Percentiles rank a stretch among this genome's conserved stretches.
These are phyloP conservation scores for Yamadazyma ubonensis DNA, from an alignment of 805 yeast species.

Conservation along the genomic window DNA sequence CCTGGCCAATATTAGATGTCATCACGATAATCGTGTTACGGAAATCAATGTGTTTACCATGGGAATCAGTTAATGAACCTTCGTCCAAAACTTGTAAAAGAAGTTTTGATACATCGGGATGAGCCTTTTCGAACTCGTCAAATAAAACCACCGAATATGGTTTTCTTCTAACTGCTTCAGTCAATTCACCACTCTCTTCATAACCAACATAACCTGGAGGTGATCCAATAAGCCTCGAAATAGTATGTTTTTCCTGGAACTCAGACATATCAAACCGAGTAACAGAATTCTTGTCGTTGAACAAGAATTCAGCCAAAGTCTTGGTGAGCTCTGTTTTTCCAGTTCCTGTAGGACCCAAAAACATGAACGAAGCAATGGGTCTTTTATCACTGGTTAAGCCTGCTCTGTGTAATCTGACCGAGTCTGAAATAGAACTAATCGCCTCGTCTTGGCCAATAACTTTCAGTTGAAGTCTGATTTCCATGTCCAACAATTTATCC, in stretches of 20 bases:
- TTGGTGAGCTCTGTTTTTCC: constrained; percentile 97
- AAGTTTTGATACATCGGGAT: constrained; percentile 89
- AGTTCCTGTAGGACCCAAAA: constrained; percentile 97
- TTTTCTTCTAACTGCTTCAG: constrained; percentile 93
- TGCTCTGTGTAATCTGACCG: constrained; percentile 94
- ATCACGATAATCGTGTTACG: constrained; percentile 91
- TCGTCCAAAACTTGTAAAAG: constrained; percentile 91
- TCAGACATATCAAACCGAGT: constrained; percentile 97
- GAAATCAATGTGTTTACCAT: constrained; percentile 92
- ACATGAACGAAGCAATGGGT: constrained; percentile 95
- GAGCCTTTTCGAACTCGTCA: constrained; percentile 97
- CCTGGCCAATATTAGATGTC: constrained; percentile 98
- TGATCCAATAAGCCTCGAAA: constrained; percentile 90
- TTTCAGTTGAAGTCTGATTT: constrained; percentile 65
- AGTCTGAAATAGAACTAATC: constrained; percentile 83
- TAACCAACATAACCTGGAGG: constrained; percentile 98
- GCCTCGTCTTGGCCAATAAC: constrained; percentile 98
- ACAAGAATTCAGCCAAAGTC: constrained; percentile 85
- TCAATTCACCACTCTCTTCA: constrained; percentile 93
- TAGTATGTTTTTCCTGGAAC: constrained; percentile 91
- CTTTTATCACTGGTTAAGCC: constrained; percentile 92
- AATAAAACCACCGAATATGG: constrained; percentile 91
- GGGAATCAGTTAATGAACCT: constrained; percentile 91
- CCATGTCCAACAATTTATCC: constrained; percentile 88
- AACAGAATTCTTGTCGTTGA: constrained; percentile 84